A percentile compares a stretch with the other conserved stretches of the same genome.
Conservation (phyloP, 352 stramenopile genomes). For the Globisporangium splendens region DNA sequence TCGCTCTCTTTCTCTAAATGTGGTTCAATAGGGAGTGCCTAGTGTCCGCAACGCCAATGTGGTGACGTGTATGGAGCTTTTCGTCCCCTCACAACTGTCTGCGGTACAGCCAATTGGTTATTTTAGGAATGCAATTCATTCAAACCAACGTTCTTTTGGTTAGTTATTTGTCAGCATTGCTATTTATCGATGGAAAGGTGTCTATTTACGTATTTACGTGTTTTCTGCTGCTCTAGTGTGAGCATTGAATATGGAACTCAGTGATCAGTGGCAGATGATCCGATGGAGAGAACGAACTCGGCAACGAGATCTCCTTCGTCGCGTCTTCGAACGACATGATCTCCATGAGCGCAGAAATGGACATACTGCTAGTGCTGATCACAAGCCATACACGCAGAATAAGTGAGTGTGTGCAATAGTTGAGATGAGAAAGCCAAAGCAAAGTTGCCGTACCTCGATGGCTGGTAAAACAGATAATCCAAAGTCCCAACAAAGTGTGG, state of each 20-base stretch:
- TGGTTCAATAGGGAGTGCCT: too few relatives aligned
- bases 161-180: conserved; percentile 4
- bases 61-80: not conserved
- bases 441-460: conserved; percentile 24
- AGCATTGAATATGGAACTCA: conserved; percentile 40
- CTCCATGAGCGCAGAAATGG: conserved; percentile 52
- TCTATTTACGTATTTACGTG: conserved; percentile 11
- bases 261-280: conserved; percentile 75
- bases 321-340: conserved; percentile 64
- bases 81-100: not conserved
- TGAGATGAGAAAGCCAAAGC: not conserved
- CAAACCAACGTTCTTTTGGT: conserved; percentile 6
- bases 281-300: conserved; percentile 63
- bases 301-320: conserved; percentile 55
- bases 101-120: not conserved
- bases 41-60: too few relatives aligned
- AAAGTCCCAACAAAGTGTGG: conserved; percentile 71
- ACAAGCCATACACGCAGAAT: not conserved
- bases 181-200: not conserved
- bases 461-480: conserved; percentile 83
- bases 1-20: not conserved
- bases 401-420: not conserved
- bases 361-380: conserved; percentile 23
- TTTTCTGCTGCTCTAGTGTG: not conserved
- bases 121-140: not conserved